Conservation (phyloP, 108 stramenopile species). For the Cylindrotheca closterium region DNA sequence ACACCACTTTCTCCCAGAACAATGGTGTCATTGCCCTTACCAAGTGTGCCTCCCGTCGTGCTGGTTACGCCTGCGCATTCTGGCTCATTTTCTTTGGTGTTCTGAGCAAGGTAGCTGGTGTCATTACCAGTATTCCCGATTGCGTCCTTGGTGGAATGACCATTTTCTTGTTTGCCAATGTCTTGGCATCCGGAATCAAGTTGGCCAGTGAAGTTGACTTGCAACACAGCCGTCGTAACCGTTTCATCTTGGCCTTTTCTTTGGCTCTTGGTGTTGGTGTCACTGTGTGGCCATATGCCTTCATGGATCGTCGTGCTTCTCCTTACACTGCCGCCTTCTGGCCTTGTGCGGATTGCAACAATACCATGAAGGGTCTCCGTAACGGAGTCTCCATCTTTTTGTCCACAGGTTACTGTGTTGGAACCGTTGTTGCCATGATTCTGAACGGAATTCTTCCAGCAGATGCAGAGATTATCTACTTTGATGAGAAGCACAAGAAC, state of each 20-base stretch:
- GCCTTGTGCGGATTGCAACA: constrained; percentile 53
- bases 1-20: constrained; percentile 77
- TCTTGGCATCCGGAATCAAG: constrained; percentile 50
- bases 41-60: constrained; percentile 66
- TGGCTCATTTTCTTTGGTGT: constrained; percentile 80
- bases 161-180: constrained; percentile 69
- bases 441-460: constrained; percentile 53
- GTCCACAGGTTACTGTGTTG: constrained; percentile 70
- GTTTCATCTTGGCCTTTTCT: constrained; percentile 63
- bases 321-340: constrained; percentile 66
- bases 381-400: constrained; percentile 67
- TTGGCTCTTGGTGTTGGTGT: constrained; percentile 65
- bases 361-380: constrained; percentile 59
- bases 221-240: constrained; percentile 48
- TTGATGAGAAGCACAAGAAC: neutral
- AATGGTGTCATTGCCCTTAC: constrained; percentile 77
- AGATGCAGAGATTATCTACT: constrained; percentile 37
- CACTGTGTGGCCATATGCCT: constrained; percentile 71
- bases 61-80: constrained; percentile 48
- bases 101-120: constrained; percentile 69
- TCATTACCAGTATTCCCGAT: constrained; percentile 79
- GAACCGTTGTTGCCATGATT: constrained; percentile 56
- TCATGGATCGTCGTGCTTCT: constrained; percentile 55
- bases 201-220: constrained; percentile 46
- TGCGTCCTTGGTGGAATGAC: constrained; percentile 82